Percentiles rank a stretch among this genome's conserved stretches.
phyloP scores from a whole-genome alignment of 2,329 filamentous ascomycete genomes.

The Ceratocystis albifundus region DNA sequence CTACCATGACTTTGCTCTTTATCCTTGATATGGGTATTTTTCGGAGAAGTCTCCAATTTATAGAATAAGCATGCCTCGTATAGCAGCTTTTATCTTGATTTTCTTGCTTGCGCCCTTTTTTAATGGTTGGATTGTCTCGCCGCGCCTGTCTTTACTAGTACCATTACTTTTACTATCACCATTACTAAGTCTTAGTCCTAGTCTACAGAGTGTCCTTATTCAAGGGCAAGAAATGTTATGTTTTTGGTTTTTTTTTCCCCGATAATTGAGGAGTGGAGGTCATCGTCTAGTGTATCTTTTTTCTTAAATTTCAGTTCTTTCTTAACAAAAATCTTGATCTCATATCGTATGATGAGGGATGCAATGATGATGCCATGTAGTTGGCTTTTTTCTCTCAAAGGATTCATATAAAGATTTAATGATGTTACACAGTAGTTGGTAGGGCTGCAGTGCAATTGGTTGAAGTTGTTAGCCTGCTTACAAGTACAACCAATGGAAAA shows the following conservation, averaged over 20 bases:
- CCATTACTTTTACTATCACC: background rate
- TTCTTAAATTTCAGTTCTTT: background rate
- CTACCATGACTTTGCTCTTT: background rate
- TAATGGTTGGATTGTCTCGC: background rate
- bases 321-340: too few relatives aligned
- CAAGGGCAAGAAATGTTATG: constrained; percentile 11
- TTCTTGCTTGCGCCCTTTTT: constrained; percentile 9
- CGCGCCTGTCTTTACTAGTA: background rate
- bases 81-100: constrained; percentile 8
- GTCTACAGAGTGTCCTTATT: background rate
- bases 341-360: background rate
- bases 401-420: background rate
- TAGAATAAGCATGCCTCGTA: constrained; percentile 9
- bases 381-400: background rate
- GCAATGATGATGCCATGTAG: background rate
- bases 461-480: too few relatives aligned
- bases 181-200: constrained; percentile 7
- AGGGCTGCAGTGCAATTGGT: background rate
- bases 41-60: constrained; percentile 10
- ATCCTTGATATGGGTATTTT: background rate
- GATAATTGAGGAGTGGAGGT: background rate
- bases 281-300: background rate
- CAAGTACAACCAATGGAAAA: too few relatives aligned
- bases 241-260: background rate
- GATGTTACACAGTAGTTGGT: background rate